Base-by-base conservation (phyloP, 306 rosid genomes). In the Hippophae gyantsensis region DNA sequence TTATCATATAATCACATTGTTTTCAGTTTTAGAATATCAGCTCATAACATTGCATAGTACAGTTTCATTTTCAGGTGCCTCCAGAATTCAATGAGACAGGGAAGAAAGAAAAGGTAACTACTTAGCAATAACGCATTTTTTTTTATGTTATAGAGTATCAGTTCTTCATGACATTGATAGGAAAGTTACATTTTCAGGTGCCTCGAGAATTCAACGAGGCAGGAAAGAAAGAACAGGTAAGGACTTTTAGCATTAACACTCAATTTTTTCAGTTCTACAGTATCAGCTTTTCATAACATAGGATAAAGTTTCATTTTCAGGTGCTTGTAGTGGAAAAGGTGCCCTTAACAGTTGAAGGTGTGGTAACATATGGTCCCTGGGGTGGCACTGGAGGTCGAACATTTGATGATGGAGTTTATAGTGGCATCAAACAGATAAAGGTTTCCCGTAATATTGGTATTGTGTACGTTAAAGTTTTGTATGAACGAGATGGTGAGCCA, bases 291-390 rank as follows among this genome's bases (percentile, higher is more conserved):
- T 32, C 38, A 32, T 32, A 32, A 32, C 3, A 32, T 32, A 2
- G 23, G 38, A 32, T 32, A 32, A 4, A 32, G 38, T 32, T 32
- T 32, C 38, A 32, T 32, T 32, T 32, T 2, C 5, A 32, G 38
- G 38, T 8, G 57, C 64, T 57, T 50, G 54, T 9, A n/a, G 38
- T 54, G 61, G 65, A 72, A 63, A 85, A 60, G 63, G 63, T 60
- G 56, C 75, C 82, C 3, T 56, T 81, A 41, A 74, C 46, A 62
- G 80, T 70, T 59, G 95, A 85, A 60, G 85, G 78, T 41, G 69
- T 60, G 48, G 80, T 76, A 10, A 79, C 86, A 58, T 85, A 75
- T 63, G 98, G 96, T 8, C 95, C 98, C 7, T 87, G 90, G 87
- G 96, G 98, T 65, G 98, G 98, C 43, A 38, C 53, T 6, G 85